Evolutionary conservation across 208 protist species (phyloP), one percentile per base, ranked within the genome.

Genomic region (Crithidia bombi): DNA sequence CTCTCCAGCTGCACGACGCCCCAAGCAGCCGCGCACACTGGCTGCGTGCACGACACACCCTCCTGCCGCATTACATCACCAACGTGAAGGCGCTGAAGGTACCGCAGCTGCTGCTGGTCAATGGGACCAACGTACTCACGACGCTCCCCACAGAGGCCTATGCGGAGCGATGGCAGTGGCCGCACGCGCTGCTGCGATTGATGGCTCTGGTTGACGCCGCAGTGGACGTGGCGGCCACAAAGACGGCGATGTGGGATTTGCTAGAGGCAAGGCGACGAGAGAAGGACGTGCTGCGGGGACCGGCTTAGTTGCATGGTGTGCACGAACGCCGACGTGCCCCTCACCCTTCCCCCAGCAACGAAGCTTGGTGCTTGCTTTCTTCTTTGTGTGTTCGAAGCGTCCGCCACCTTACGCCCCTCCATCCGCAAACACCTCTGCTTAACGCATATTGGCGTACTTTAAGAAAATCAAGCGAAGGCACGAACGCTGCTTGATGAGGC

Each of bases 71-170:
- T 19, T 65, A 65, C 44, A 4, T 50, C 12, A 30, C 58, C 15
- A 15, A 65, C 19, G 43, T 65, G 28, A 17, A 30, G 4, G 21
- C 41, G 10, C 30, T 52, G 28, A 52, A 50, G 58, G 58, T 65
- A 19, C 85, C 85, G 33, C 75, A 78, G 65, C 26, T 87, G n/a
- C 21, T 87, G 50, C 36, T 78, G 26, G 6, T 73, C 17, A 85
- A 85, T 46, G 38, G 25, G 9, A 83, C 76, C 1, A 76, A 79
- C 46, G 77, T 82, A 5, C 3, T 84, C 14, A 66, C 44, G 14
- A 82, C 85, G 44, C 32, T 86, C 2, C 32, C 52, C 7, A 73
- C 57, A 3, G 30, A 56, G 6, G 47, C 26, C 5, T 80, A 83
- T 57, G 65, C 64, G 25, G 58, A 69, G 44, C 43, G 56, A n/a